Conservation (phyloP, 805 yeast species). For the Kazachstania africana region DNA sequence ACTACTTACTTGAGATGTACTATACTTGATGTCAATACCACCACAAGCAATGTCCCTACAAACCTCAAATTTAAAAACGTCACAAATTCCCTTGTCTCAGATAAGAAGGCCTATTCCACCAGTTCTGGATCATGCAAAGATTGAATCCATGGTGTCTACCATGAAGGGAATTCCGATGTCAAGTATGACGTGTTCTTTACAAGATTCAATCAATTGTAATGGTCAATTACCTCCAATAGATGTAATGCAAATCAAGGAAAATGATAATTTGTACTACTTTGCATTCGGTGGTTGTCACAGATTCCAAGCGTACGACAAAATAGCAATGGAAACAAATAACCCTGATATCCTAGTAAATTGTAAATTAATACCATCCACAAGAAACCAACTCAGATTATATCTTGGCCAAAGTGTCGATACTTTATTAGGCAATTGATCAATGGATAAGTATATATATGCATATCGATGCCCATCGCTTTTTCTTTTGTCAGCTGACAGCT, state of each 20-base stretch:
- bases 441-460: background rate
- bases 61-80: constrained; percentile 41
- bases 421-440: too few species aligned
- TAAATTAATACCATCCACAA: constrained; percentile 65
- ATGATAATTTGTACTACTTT: constrained; percentile 53
- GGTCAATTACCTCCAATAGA: constrained; percentile 80
- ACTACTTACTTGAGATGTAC: too few species aligned
- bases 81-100: constrained; percentile 51
- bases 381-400: constrained; percentile 52
- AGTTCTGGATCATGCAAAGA: constrained; percentile 61
- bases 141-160: constrained; percentile 69
- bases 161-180: constrained; percentile 52
- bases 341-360: constrained; percentile 44
- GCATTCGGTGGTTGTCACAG: constrained; percentile 91
- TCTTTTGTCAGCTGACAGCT: background rate
- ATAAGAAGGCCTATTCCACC: constrained; percentile 81
- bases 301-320: constrained; percentile 70
- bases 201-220: constrained; percentile 25
- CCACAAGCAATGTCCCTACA: constrained; percentile 50
- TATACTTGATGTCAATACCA: too few species aligned
- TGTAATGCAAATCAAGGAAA: constrained; percentile 53
- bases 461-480: background rate
- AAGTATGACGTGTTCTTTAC: constrained; percentile 44
- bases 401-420: constrained; percentile 40
- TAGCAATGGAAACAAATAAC: constrained; percentile 27